A percentile compares a stretch with the other conserved stretches of the same genome.
Evolutionary conservation across 371 early-diverging fungal genomes (phyloP).

Genomic region (Lichtheimia hyalospora): DNA sequence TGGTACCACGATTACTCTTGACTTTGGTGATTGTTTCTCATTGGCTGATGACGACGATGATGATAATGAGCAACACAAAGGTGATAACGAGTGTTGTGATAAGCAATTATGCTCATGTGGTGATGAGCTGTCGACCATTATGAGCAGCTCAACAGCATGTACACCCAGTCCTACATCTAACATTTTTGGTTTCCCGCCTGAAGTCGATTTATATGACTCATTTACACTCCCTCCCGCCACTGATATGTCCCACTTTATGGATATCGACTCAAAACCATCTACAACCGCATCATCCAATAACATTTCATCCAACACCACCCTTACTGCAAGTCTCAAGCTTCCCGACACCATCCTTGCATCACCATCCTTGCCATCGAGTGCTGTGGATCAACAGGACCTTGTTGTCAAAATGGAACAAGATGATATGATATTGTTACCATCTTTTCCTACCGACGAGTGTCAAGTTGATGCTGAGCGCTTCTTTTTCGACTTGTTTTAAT

Average conservation of each 20-base stretch:
- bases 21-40: constrained; percentile 48
- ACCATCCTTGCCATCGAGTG: constrained; percentile 26
- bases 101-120: constrained; percentile 7
- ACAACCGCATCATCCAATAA: not conserved
- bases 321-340: constrained; percentile 3
- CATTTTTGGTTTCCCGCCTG: constrained; percentile 17
- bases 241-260: constrained; percentile 17
- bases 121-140: constrained; percentile 23
- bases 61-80: not conserved
- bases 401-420: constrained; percentile 25
- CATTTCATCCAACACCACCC: constrained; percentile 14
- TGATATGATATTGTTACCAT: constrained; percentile 6
- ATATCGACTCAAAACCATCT: not conserved
- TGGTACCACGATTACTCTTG: constrained; percentile 35
- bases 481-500: constrained; percentile 25
- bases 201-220: constrained; percentile 29
- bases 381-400: constrained; percentile 25
- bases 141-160: constrained; percentile 22
- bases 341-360: constrained; percentile 17
- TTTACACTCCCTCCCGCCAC: constrained; percentile 37
- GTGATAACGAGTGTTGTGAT: constrained; percentile 5
- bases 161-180: constrained; percentile 31
- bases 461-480: not conserved
- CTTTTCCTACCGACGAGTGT: constrained; percentile 16
- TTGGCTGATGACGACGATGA: constrained; percentile 34